Evolutionary conservation across 148 eudicot genomes (phyloP).

Genomic region (Rhododendron mucronatum): DNA sequence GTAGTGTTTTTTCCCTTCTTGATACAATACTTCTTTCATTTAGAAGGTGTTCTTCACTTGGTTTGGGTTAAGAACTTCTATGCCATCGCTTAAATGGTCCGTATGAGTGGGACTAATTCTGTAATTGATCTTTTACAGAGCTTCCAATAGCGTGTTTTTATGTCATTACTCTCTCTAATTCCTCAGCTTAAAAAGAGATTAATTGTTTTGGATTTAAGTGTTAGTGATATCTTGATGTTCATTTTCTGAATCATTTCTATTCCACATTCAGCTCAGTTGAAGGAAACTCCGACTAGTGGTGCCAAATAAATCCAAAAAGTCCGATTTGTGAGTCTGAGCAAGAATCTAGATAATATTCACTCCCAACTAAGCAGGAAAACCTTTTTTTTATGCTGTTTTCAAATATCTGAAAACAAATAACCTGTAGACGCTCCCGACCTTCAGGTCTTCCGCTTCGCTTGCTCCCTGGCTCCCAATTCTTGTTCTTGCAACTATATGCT

Average conservation of each 20-base stretch:
- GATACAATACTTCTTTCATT: constrained; percentile 2
- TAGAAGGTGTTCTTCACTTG: constrained; percentile 11
- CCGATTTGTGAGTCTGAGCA: neutral
- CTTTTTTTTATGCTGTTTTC: neutral
- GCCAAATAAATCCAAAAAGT: neutral
- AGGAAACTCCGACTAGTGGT: neutral
- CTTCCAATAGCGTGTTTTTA: neutral
- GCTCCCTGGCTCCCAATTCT: neutral
- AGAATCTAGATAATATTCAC: neutral
- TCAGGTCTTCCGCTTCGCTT: neutral
- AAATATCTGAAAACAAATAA: neutral
- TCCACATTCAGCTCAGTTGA: neutral
- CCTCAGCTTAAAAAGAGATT: neutral
- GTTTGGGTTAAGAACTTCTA: neutral
- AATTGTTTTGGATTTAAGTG: neutral
- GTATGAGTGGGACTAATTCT: neutral
- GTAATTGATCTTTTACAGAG: neutral
- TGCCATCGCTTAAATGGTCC: constrained; percentile 6
- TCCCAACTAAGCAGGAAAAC: neutral
- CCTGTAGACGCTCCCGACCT: neutral
- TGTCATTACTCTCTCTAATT: neutral
- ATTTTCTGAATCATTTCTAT: neutral
- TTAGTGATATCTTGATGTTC: neutral
- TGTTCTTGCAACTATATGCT: neutral
- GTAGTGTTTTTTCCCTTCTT: neutral